These are phyloP conservation scores for Xenoacremonium recifei DNA, from an alignment of 2,329 filamentous ascomycete genomes.

Conservation along the genomic window DNA sequence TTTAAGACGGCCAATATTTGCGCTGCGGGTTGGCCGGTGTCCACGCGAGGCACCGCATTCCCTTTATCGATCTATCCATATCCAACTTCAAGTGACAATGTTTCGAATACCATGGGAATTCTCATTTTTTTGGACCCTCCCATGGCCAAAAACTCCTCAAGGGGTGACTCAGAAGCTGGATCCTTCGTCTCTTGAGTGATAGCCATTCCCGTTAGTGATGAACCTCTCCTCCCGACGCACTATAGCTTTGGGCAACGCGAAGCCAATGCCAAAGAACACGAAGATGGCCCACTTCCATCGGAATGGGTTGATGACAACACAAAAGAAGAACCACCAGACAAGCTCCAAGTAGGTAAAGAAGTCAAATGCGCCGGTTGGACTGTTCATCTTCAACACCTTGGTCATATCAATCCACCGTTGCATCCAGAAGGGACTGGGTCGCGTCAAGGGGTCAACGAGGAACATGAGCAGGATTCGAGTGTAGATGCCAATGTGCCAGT, in stretches of 20 bases:
- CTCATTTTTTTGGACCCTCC: no score
- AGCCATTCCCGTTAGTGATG: conserved; percentile 52
- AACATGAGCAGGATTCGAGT: conserved; percentile 86
- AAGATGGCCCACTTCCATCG: conserved; percentile 88
- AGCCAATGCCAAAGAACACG: conserved; percentile 74
- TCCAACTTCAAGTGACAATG: no score
- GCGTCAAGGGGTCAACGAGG: conserved; percentile 72
- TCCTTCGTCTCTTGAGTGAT: conserved; percentile 17
- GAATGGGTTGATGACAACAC: conserved; percentile 77
- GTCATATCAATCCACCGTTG: conserved; percentile 86
- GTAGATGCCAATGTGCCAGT: conserved; percentile 90
- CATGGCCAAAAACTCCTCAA: no score
- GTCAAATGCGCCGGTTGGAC: conserved; percentile 76
- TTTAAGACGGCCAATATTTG: no score
- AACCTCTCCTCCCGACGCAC: conserved; percentile 65
- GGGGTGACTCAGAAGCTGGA: not conserved
- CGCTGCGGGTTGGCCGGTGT: no score
- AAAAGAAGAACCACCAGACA: conserved; percentile 82
- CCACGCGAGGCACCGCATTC: no score
- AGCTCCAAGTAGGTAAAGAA: conserved; percentile 88
- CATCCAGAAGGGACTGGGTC: conserved; percentile 74
- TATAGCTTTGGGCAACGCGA: conserved; percentile 62
- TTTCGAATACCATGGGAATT: no score
- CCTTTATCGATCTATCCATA: no score
- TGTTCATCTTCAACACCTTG: conserved; percentile 63